A percentile compares a stretch with the other conserved stretches of the same genome.
phyloP scores from a whole-genome alignment of 2,329 filamentous ascomycete species.

The Xylaria arbuscula region DNA sequence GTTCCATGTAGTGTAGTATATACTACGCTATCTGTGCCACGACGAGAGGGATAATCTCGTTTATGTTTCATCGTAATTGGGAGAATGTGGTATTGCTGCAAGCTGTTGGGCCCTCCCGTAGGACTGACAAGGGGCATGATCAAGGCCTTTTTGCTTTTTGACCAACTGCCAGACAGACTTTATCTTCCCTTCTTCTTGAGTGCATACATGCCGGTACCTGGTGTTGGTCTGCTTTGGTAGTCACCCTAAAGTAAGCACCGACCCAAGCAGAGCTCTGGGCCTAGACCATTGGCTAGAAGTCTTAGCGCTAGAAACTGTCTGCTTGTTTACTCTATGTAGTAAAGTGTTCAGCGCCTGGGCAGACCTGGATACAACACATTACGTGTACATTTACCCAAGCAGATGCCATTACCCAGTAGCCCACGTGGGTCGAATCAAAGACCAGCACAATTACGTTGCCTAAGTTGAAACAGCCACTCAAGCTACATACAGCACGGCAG shows the following conservation, averaged over 20 bases:
- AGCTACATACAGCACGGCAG: conserved; percentile 5
- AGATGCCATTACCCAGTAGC: neutral
- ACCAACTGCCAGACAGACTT: neutral
- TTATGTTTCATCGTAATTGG: conserved; percentile 14
- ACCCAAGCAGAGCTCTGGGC: neutral
- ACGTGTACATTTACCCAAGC: neutral
- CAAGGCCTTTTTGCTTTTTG: neutral
- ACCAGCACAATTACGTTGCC: conserved; percentile 18
- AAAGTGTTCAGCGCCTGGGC: neutral
- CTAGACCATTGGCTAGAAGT: conserved; percentile 19
- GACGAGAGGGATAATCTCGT: conserved; percentile 18
- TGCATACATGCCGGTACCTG: neutral
- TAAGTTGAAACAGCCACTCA: conserved; percentile 33
- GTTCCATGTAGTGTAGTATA: neutral
- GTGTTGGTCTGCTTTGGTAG: neutral
- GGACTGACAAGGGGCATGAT: neutral
- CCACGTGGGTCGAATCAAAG: conserved; percentile 39
- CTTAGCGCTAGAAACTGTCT: conserved; percentile 11
- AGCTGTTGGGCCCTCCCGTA: neutral
- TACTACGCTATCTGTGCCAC: neutral
- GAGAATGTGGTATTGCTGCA: neutral
- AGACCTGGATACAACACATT: neutral
- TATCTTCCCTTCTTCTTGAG: too few relatives aligned
- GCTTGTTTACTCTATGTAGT: conserved; percentile 15
- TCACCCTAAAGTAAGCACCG: conserved; percentile 1